Evolutionary conservation across 1,284 basidiomycete genomes (phyloP), one percentile per base, ranked within the genome.

Genomic region (Cryptococcus maquisensis): DNA sequence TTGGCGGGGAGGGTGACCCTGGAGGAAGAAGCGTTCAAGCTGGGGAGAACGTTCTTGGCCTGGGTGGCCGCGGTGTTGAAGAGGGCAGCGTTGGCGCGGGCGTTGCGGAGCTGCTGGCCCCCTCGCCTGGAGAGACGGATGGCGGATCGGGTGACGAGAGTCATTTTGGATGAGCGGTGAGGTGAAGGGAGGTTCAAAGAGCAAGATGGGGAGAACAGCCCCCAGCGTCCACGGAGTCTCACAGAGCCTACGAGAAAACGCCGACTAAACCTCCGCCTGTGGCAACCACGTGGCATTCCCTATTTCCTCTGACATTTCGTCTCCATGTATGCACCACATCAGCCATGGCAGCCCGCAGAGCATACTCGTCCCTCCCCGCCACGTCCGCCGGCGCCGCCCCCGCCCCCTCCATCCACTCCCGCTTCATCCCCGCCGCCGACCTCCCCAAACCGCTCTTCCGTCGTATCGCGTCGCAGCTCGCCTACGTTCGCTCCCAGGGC

Each of bases 141-240:
- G 57, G 73, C 72, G 49, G 71, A 72, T 48, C 74, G 71, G 52
- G 74, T 71, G 68, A 76, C 72, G 59, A 76, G 71, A 55, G 74
- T 74, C 74, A 76, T 76, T 50, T 60, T 53, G 52, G 52, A 46
- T 48, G 52, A 53, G 57, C 52, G 47, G 52, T 43, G 49, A 49
- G 51, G 48, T 56, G 47, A 45, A 41, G 46, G 18, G 18, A 12
- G 24, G 44, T 44, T 39, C 28, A 52, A 58, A 54, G 48, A 26
- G 56, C n/a, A n/a, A 44, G 47, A 50, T 28, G 36, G 46, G 47
- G 42, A 48, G 44, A 40, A 47, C 20, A 37, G 24, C 15, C 23
- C 45, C 21, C 52, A 38, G 50, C 20, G 51, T 8, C n/a, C 9
- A 42, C 45, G 54, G 20, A 36, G 49, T n/a, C 44, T 24, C 13